Base-by-base conservation (phyloP, 1,284 basidiomycete species). In the Athelia psychrophila region DNA sequence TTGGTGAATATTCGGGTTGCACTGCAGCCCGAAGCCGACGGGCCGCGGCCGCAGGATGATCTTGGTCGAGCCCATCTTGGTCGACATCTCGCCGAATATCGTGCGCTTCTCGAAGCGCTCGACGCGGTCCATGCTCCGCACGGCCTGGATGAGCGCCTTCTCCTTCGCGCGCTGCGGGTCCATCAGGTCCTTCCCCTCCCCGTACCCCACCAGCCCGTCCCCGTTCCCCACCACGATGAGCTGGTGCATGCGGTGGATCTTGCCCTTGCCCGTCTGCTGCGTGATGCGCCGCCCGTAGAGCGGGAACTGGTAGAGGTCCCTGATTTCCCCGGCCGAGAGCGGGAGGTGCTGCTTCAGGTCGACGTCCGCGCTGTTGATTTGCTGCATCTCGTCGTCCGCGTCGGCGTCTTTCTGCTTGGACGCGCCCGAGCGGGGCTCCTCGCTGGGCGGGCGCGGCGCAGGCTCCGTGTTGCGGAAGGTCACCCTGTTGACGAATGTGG, bases 1-100 rank as follows among this genome's bases (percentile, higher is more conserved):
- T 61, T 86, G 81, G 70, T 98, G 95, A 50, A 98, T 77, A 60
- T 89, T 83, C 8, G 93, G 93, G 58, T 96, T 94, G 62, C 92
- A 93, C 58, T 88, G 83, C 48, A 99, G 75, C 10, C 96, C 96
- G 67, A 98, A 98, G 2, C 96, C 95, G 53, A 94, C 86, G 12
- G 96, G 95, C 49, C 96, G 80, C 0, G 93, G 93, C 45, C 95
- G 82, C 64, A 98, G 73, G 56, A 90, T 81, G 56, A 98, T 80
- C 56, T 80, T 80, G 13, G 92, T 95, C n/a, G 91, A 78, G 18
- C 93, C 92, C 63, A 93, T 86, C 72, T 97, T 98, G 55, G 78
- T 79, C 54, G 81, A 76, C 73, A 96, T 83, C 54, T 93, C 89
- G 30, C 88, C 88, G 90, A 93, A 97, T 22, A 98, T 79, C 27